Base-by-base conservation (phyloP, 495 filamentous ascomycete genomes). In the Astrothelium subdiscretum region DNA sequence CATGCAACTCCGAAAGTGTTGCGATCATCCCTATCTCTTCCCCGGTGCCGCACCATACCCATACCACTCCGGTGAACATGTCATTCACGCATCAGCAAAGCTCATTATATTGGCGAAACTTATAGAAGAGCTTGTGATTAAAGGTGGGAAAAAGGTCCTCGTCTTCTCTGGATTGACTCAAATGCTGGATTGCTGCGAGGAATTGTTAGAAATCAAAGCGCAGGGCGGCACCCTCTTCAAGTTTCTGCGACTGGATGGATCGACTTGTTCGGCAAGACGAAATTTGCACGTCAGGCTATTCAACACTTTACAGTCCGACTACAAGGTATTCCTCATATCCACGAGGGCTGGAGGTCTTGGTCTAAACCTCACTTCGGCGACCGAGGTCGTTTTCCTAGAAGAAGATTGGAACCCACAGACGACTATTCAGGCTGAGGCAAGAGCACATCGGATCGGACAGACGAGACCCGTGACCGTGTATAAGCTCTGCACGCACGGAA, bases 341-440 rank as follows among this genome's bases (percentile, higher is more conserved):
- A 87, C 83, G 8, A 72, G 81, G 38, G 84, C 85, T 26, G 85
- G 85, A 26, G 84, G 85, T 0, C 72, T 87, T 20, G 85, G 85
- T 3, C 77, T 87, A 42, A 88, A 87, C 63, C 71, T 87, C 0
- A 79, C 81, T 2, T 74, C 79, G 32, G 83, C 85, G 0, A 81
- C 78, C 4, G 81, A 82, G 59, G 82, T 87, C 1, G 74, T 87
- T 18, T 84, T 88, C 66, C 69, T 87, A 2, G 85, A 88, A 43
- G 78, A 82, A 38, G 84, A 87, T 63, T 87, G 83, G 83, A 87
- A 87, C 43, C 85, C 85, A 0, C 84, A 86, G 63, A 74, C 83
- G 11, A 83, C 77, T 60, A 64, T 81, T 2, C 83, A 86, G 63
- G 83, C 83, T 0, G 82, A 85, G 65, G 79, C 83, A 26, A 74